Evolutionary conservation across 768 basidiomycete species (phyloP).

Genomic region (Mycena capillaripes): DNA sequence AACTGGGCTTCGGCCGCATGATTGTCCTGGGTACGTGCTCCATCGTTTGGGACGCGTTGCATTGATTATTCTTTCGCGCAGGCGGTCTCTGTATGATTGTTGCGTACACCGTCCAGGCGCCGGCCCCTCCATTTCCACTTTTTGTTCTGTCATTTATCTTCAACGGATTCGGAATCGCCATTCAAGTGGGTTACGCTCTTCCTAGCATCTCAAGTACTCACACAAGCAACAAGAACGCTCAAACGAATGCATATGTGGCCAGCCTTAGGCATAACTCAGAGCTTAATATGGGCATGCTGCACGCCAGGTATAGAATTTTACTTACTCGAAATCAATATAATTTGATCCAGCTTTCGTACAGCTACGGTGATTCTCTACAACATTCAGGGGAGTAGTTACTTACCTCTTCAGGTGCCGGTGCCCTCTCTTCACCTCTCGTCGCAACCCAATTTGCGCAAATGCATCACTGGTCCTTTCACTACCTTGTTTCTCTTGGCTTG

Average conservation of each 20-base stretch:
- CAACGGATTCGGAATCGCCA: slow-evolving; percentile 64
- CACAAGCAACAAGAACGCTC: slow-evolving; percentile 56
- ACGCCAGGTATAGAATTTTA: slow-evolving; percentile 45
- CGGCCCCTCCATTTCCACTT: slow-evolving; percentile 66
- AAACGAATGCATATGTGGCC: slow-evolving; percentile 67
- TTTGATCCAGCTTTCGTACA: neutral
- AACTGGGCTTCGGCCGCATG: slow-evolving; percentile 57
- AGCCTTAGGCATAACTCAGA: slow-evolving; percentile 57
- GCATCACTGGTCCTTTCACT: slow-evolving; percentile 73
- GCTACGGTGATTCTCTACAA: slow-evolving; percentile 59
- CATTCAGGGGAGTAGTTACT: slow-evolving; percentile 20
- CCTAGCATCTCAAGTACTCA: neutral
- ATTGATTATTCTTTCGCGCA: slow-evolving; percentile 30
- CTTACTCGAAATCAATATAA: neutral
- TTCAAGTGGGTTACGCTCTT: slow-evolving; percentile 49
- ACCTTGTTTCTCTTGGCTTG: slow-evolving; percentile 69
- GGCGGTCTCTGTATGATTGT: slow-evolving; percentile 59
- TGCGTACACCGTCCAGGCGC: slow-evolving; percentile 59
- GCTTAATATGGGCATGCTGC: slow-evolving; percentile 66
- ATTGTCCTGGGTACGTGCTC: slow-evolving; percentile 37
- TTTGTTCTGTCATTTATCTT: slow-evolving; percentile 61
- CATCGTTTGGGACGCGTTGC: neutral
- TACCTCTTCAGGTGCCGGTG: slow-evolving; percentile 52
- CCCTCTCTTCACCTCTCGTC: slow-evolving; percentile 69
- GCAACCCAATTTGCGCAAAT: slow-evolving; percentile 74